Evolutionary conservation across 2,329 filamentous ascomycete species (phyloP), one percentile per base, ranked within the genome.

Genomic region (Polytolypa hystricis): DNA sequence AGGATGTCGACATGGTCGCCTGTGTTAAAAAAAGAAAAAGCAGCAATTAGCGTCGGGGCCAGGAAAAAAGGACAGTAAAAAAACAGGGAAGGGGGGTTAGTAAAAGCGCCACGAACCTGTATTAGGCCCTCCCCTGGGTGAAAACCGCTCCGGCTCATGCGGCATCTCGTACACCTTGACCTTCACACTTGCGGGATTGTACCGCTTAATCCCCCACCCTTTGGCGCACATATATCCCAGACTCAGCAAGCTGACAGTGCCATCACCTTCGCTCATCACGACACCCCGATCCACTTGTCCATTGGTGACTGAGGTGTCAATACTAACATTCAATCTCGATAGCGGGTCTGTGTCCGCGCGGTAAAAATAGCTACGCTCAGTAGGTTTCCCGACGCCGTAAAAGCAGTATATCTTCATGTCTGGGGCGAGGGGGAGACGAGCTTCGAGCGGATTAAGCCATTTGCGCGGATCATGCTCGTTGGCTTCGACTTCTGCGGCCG

Each of bases 1-100:
- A 98, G 69, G 40, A 98, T 98, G 55, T 98, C 91, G 34, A 98
- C 91, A 54, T 98, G 91, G 54, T 98, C 91, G 10, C 86, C 87
- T 42, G 72, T 77, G 28, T 42, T 25, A 37, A 28, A 21, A 32
- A 17, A 6, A 10, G 21, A 19, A 23, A 14, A n/a, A 16, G 28
- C 5, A 25, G 10, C n/a, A 9, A 19, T 6, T 37, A 33, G 28
- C 12, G 18, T 6, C 5, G 4, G 5, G 26, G 5, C 9, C 10
- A 21, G 15, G 5, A 20, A 14, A 14, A 33, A 11, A 15, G 10
- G n/a, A 16, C 10, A 8, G 5, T 5, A 14, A 10, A 26, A 12
- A 15, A 27, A 11, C 12, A 28, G 14, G 1, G 5, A 7, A 14
- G 19, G 11, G 15, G 19, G 6, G 10, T 4, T 11, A n/a, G 16